Conservation (phyloP, 768 basidiomycete genomes). For the Lactarius evosmus region DNA sequence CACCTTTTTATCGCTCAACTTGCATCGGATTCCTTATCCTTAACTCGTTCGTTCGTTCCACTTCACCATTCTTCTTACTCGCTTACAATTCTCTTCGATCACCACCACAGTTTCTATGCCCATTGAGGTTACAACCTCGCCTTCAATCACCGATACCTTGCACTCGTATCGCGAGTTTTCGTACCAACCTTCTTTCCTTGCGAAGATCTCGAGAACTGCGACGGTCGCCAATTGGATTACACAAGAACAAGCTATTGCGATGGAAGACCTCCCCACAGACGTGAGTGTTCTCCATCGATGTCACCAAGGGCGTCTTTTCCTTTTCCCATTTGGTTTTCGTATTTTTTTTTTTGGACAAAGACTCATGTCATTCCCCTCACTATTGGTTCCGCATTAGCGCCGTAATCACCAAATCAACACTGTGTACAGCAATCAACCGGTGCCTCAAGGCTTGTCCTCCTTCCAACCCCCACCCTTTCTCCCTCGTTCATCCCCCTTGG, state of each 20-base stretch:
- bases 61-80: slow-evolving; percentile 31
- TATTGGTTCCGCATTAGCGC: slow-evolving; percentile 27
- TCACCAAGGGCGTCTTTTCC: slow-evolving; percentile 1
- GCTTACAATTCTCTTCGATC: slow-evolving; percentile 25
- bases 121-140: slow-evolving; percentile 58
- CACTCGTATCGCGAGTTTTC: slow-evolving; percentile 37
- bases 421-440: slow-evolving; percentile 27
- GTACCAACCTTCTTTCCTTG: slow-evolving; percentile 35
- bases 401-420: slow-evolving; percentile 29
- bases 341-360: slow-evolving; percentile 1
- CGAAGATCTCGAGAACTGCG: slow-evolving; percentile 32
- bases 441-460: slow-evolving; percentile 26
- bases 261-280: slow-evolving; percentile 25
- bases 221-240: slow-evolving; percentile 49
- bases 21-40: slow-evolving; percentile 49
- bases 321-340: slow-evolving; percentile 1
- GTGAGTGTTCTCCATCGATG: slow-evolving; percentile 24
- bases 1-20: slow-evolving; percentile 49
- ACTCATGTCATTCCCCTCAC: slow-evolving; percentile 18
- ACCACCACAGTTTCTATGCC: slow-evolving; percentile 53
- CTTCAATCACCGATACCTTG: slow-evolving; percentile 43
- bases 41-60: slow-evolving; percentile 42
- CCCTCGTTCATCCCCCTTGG: slow-evolving; percentile 23
- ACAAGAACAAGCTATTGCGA: slow-evolving; percentile 39
- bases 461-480: slow-evolving; percentile 26